A percentile compares a stretch with the other conserved stretches of the same genome.
These are phyloP conservation scores for Flaveria bidentis DNA, from an alignment of 129 eudicot genomes.

Conservation along the genomic window DNA sequence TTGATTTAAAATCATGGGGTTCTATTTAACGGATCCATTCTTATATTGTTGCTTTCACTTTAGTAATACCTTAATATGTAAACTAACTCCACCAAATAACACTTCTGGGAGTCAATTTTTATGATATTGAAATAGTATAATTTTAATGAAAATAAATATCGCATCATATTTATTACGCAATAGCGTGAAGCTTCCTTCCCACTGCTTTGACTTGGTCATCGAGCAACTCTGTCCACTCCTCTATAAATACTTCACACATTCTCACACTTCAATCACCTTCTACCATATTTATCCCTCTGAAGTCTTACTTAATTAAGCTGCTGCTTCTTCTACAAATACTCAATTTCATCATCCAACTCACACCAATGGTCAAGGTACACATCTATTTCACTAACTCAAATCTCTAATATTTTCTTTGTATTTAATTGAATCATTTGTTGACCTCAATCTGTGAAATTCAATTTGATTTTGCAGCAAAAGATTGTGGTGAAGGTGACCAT, in stretches of 20 bases:
- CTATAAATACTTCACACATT: too few relatives aligned
- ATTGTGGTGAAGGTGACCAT: constrained; percentile 34
- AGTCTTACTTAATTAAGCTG: too few relatives aligned
- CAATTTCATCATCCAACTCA: neutral
- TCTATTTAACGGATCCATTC: too few relatives aligned
- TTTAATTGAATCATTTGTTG: neutral
- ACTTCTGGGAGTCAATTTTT: too few relatives aligned
- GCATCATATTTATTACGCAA: neutral
- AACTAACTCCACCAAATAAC: too few relatives aligned
- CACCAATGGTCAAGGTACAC: constrained; percentile 25
- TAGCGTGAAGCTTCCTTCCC: neutral
- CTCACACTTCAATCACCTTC: neutral
- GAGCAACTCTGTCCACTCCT: neutral
- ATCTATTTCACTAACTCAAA: neutral
- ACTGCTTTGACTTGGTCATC: neutral
- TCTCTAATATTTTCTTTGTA: neutral
- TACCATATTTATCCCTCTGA: too few relatives aligned
- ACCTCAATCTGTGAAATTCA: neutral
- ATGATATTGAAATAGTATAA: too few relatives aligned
- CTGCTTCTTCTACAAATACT: neutral
- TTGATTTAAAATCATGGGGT: too few relatives aligned
- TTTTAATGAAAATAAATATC: too few relatives aligned
- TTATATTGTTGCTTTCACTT: too few relatives aligned
- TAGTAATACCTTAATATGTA: too few relatives aligned
- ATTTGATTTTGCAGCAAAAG: constrained; percentile 33